phyloP scores from a whole-genome alignment of 176 grass and related monocot genomes.

The Oryza rufipogon region DNA sequence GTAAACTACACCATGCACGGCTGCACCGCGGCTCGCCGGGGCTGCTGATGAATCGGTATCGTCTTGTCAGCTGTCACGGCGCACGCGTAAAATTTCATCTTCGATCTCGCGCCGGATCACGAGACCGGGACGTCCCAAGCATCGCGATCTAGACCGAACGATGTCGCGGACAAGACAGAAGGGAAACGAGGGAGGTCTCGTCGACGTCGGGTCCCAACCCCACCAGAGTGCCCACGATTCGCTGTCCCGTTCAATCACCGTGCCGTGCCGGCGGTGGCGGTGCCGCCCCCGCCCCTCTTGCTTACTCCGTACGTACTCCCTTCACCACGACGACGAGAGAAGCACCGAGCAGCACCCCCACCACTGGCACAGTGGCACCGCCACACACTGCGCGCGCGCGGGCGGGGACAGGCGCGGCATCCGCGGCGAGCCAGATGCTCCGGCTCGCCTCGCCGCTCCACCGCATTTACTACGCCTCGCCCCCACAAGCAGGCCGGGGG shows the following conservation, averaged over 20 bases:
- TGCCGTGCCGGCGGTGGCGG: constrained; percentile 1
- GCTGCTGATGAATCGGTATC: constrained; percentile 19
- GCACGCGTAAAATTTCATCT: not conserved
- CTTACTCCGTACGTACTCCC: no score
- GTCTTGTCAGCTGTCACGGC: not conserved
- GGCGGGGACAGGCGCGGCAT: constrained; percentile 38
- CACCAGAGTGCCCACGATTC: not conserved
- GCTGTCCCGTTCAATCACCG: constrained; percentile 44
- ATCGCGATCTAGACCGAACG: not conserved
- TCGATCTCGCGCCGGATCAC: not conserved
- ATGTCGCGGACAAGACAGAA: constrained; percentile 31
- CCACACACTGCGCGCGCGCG: not conserved
- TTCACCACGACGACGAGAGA: not conserved
- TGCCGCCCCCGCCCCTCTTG: not conserved
- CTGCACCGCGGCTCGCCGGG: not conserved
- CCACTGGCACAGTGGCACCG: not conserved
- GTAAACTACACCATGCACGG: not conserved
- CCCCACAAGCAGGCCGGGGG: constrained; percentile 14
- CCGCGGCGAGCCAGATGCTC: constrained; percentile 25
- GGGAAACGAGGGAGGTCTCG: constrained; percentile 9
- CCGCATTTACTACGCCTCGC: not conserved
- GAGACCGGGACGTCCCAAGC: not conserved
- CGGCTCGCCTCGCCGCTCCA: constrained; percentile 3
- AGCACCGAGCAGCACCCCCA: not conserved
- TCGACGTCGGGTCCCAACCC: not conserved